Evolutionary conservation across 108 stramenopile species (phyloP), one percentile per base, ranked within the genome.

Genomic region (Chaetoceros muelleri): DNA sequence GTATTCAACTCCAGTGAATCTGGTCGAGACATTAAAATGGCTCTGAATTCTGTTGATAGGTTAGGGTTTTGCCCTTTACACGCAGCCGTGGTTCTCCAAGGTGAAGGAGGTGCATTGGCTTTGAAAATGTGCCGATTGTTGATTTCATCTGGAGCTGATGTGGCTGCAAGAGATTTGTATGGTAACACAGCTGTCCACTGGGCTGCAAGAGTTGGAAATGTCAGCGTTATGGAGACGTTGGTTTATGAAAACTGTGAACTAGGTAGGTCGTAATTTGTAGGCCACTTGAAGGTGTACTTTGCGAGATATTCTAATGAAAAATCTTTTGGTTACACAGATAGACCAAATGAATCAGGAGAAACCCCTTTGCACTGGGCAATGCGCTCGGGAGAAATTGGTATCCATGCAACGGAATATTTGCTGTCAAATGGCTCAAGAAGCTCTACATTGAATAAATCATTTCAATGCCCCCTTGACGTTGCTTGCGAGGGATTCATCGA

Each of bases 301-400:
- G 18, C 3, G 17, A 29, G n/a, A 1, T 3, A 3, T 44, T 53
- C 23, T 18, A 29, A 46, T 55, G 2, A 2, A 20, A n/a, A n/a
- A 18, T 31, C 64, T 44, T 58, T 21, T 47, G 27, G 3, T 56
- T 24, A 10, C 28, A 21, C 34, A 74, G 87, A 95, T 60, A 74
- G 74, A 1, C 84, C 70, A 57, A 91, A 95, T 61, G 64, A 85
- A 40, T 34, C 53, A 20, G 89, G 89, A 16, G 88, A 95, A 48
- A 85, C 89, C 28, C 77, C 93, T 17, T 61, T 91, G 2, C 93
- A 91, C 69, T 84, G 87, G 83, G 89, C 93, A 34, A 78, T 90
- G 76, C 73, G 87, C 2, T 62, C 85, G 8, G 89, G 89, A 24
- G 34, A 55, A 24, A 50, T 57, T 24, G 80, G 85, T 1, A 66